Evolutionary conservation across 495 filamentous ascomycete species (phyloP).

Genomic region (Penicillium maclennaniae): DNA sequence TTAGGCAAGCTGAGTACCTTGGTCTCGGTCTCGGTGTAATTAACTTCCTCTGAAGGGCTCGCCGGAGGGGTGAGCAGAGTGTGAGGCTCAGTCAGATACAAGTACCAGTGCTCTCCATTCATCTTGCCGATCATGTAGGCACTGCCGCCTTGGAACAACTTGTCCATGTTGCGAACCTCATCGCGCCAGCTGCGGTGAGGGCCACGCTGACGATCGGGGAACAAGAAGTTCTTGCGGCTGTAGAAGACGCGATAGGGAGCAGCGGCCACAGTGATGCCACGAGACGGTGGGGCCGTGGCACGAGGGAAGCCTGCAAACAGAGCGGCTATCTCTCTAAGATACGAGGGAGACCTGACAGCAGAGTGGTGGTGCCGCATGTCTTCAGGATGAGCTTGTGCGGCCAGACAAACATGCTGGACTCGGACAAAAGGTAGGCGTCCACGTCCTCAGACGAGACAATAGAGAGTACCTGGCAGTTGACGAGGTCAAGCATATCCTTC

Average conservation of each 20-base stretch:
- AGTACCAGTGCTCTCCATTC: constrained; percentile 99
- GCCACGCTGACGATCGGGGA: constrained; percentile 88
- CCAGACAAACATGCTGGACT: constrained; percentile 99
- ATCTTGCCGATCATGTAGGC: constrained; percentile 99
- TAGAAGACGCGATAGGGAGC: constrained; percentile 97
- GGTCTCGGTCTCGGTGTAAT: constrained; percentile 59
- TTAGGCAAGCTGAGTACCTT: constrained; percentile 56
- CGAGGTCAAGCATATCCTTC: constrained; percentile 95
- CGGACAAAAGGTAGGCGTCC: constrained; percentile 95
- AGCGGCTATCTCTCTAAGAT: constrained; percentile 88
- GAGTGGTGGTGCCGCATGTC: constrained; percentile 96
- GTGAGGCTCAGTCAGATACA: constrained; percentile 89
- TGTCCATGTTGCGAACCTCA: constrained; percentile 88
- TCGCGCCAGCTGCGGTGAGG: constrained; percentile 97
- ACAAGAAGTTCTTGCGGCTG: constrained; percentile 97
- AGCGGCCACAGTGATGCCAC: constrained; percentile 65
- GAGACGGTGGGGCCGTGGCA: constrained; percentile 42
- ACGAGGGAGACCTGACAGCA: constrained; percentile 81
- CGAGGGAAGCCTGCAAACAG: constrained; percentile 81
- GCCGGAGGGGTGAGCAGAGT: constrained; percentile 78
- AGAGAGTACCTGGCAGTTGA: constrained; percentile 98
- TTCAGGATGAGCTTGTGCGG: constrained; percentile 98
- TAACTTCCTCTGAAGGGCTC: constrained; percentile 57
- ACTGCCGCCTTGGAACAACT: constrained; percentile 84
- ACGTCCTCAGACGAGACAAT: constrained; percentile 91